Conservation (phyloP, 2,329 filamentous ascomycete species). For the Byssoonygena ceratinophila region DNA sequence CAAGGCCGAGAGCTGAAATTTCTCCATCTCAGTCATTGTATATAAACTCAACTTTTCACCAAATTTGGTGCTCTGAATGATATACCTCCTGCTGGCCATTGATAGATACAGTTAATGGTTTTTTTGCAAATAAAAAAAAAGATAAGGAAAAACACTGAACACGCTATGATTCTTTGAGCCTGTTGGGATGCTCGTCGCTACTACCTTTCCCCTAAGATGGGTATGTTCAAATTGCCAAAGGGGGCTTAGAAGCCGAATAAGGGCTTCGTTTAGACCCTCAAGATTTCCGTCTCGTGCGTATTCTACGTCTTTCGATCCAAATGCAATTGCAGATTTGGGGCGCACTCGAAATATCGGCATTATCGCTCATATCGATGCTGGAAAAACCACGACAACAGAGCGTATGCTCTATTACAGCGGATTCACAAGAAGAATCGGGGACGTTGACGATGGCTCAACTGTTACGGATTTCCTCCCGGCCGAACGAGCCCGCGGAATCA, state of each 20-base stretch:
- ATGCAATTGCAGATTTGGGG: conserved; percentile 33
- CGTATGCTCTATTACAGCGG: conserved; percentile 98
- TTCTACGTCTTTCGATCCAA: conserved; percentile 21
- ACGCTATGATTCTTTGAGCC: not conserved
- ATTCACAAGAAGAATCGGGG: conserved; percentile 75
- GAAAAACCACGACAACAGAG: conserved; percentile 97
- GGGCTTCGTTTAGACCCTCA: not conserved
- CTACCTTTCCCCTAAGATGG: conserved; percentile 10
- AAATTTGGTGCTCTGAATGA: too few relatives aligned
- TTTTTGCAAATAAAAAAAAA: too few relatives aligned
- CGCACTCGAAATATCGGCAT: conserved; percentile 92
- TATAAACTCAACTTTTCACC: not conserved
- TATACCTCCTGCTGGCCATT: not conserved
- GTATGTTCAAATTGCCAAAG: conserved; percentile 15
- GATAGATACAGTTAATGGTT: too few relatives aligned
- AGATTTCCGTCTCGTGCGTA: conserved; percentile 16
- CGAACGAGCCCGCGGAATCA: conserved; percentile 85
- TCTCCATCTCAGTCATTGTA: not conserved
- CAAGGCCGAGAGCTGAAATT: not conserved
- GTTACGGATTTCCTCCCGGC: conserved; percentile 94
- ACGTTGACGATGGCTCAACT: conserved; percentile 92
- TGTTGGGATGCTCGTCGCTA: conserved; percentile 1
- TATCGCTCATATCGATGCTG: conserved; percentile 96
- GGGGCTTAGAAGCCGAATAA: not conserved
- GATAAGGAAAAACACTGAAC: not conserved